Conservation (phyloP, 148 eudicot genomes). For the Silene conica region DNA sequence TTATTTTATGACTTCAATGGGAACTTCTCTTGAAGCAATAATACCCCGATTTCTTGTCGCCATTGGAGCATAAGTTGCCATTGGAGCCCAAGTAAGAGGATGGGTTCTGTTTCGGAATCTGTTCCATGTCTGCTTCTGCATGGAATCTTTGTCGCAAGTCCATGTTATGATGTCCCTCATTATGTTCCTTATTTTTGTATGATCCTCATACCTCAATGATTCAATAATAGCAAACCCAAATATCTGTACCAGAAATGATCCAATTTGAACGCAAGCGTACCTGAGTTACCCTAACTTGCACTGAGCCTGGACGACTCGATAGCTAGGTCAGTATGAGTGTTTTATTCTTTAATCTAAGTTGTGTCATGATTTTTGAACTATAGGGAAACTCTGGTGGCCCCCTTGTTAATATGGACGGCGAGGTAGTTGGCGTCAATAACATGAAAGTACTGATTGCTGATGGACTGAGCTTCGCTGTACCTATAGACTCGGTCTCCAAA, state of each 20-base stretch:
- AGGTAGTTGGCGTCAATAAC: slow-evolving; percentile 79
- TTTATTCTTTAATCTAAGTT: not conserved
- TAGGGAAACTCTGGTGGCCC: slow-evolving; percentile 99
- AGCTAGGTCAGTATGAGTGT: not conserved
- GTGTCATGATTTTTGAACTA: slow-evolving; percentile 6
- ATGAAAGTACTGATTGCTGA: slow-evolving; percentile 80
- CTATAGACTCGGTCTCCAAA: slow-evolving; percentile 76
- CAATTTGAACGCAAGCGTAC: not conserved
- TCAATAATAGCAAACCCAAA: not conserved
- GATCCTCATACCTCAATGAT: not conserved
- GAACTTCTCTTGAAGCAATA: no score
- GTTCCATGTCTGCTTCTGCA: no score
- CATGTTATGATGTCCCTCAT: no score
- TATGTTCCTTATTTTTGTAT: no score
- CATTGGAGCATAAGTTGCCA: no score
- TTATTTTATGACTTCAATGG: no score
- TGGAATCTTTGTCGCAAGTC: no score
- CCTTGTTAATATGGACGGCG: slow-evolving; percentile 90
- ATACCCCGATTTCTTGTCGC: no score
- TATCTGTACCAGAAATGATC: not conserved
- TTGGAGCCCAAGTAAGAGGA: no score
- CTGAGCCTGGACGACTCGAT: no score
- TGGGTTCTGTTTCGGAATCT: no score
- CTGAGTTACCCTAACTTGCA: not conserved
- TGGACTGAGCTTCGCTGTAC: slow-evolving; percentile 90